Base-by-base conservation (phyloP, 2,329 filamentous ascomycete genomes). In the Neonectria punicea region DNA sequence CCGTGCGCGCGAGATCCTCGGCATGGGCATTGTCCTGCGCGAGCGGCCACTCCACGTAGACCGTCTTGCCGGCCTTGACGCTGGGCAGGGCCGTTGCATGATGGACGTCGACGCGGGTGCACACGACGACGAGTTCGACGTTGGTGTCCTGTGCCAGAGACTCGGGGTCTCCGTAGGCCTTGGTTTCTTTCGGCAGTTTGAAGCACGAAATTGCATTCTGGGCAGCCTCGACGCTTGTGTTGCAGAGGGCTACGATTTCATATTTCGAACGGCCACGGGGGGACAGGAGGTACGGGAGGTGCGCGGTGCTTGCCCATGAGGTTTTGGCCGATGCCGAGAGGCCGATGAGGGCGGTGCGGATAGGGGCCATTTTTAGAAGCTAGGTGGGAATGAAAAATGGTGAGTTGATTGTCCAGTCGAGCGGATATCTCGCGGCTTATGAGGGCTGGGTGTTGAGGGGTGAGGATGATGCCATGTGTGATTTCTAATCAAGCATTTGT, bases 11-110 rank as follows among this genome's bases (percentile, higher is more conserved):
- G 60, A 89, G 74, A 47, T 84, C 81, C 16, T 72, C 69, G 0
- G 81, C 84, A 1, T 81, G 76, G 2, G 70, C 61, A 0, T 76
- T 73, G 58, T 84, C 81, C 14, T 83, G 75, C 0, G 84, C 85
- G 0, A 90, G 77, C 6, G 86, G 88, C 85, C 87, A 90, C 76
- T 90, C 87, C 0, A 87, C 80, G 61, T 79, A 90, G 0, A 86
- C 80, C 0, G 77, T 70, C 72, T 89, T 89, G 0, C 86, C 87
- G 0, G 85, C 83, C 14, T 78, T 76, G 1, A 89, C 67, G 16
- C 82, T 84, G 0, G 87, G 84, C 11, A 80, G 76, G 0, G 81
- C 77, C 2, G 81, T 82, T 2, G 75, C 61, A 49, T 82, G 79
- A 66, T 90, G 87, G 1, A 80, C 80, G 62, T 89, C 86, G 0